Evolutionary conservation across 2,329 filamentous ascomycete species (phyloP), one percentile per base, ranked within the genome.

Genomic region (Penicillium hordei): DNA sequence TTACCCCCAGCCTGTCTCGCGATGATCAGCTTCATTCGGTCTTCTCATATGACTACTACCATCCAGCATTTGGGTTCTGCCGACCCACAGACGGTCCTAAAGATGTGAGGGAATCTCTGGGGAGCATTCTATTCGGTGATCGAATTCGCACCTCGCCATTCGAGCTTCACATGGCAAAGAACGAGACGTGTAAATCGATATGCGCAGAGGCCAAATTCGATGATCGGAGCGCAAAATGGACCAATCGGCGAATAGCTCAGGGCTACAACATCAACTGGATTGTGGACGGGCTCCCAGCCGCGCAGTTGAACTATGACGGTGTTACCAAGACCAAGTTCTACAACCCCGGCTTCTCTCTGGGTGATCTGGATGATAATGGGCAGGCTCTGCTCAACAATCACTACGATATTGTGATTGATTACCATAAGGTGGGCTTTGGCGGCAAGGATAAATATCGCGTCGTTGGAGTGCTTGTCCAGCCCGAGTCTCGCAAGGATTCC

Each of bases 91-190:
- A 82, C 60, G 91, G 91, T 2, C 87, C 92, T 9, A 76, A 93
- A 72, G 84, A 89, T 79, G 86, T 96, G 23, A 88, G 90, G 40
- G 94, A 97, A 78, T 94, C 90, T 63, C 77, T 99, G 62, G 94
- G 94, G 25, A 97, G 93, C 81, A 99, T 99, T 72, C 78, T 99
- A 51, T 99, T 99, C 68, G 94, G 94, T 65, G 94, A 99, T 78
- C 86, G 94, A 56, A 99, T 99, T 78, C 91, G 91, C 79, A 96
- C 91, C n/a, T 97, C 93, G 36, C 91, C 93, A 0, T 96, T 96
- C 71, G 86, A 96, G 71, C 81, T 97, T 60, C 84, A 86, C 65
- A 97, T 99, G 93, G 86, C 79, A 55, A 80, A 86, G 61, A 94
- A 99, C 72, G 90, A 97, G 75, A 88, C 87, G 0, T 99, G 94